Conservation (phyloP, 2,329 filamentous ascomycete genomes). For the Phyllosticta citriasiana region DNA sequence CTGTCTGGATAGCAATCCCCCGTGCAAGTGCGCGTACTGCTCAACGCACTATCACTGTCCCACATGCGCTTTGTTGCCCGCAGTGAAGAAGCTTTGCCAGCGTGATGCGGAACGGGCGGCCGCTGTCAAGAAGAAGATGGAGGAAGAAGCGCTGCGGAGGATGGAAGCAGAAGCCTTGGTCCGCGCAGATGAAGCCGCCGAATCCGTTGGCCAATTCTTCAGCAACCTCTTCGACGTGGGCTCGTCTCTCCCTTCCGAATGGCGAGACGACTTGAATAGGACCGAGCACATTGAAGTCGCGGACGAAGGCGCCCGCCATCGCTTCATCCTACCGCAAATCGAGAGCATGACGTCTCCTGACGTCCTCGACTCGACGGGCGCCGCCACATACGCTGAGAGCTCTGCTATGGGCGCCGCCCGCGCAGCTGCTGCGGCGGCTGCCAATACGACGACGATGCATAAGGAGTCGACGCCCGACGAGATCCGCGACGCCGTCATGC, state of each 20-base stretch:
- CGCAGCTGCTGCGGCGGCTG: not conserved
- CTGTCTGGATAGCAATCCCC: slow-evolving; percentile 21
- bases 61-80: slow-evolving; percentile 23
- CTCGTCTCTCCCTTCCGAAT: not conserved
- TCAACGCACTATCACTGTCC: slow-evolving; percentile 31
- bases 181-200: slow-evolving; percentile 4
- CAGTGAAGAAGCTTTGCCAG: slow-evolving; percentile 24
- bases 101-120: slow-evolving; percentile 7
- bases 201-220: slow-evolving; percentile 6
- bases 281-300: slow-evolving; percentile 4
- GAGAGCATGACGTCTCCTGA: not conserved
- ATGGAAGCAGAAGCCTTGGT: slow-evolving; percentile 5
- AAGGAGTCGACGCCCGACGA: not conserved
- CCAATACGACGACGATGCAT: not conserved
- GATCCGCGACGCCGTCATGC: not conserved
- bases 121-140: not conserved
- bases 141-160: not conserved
- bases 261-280: not conserved
- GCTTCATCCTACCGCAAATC: not conserved
- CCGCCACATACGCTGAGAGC: slow-evolving; percentile 2
- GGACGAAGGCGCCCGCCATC: not conserved
- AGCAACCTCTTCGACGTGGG: not conserved
- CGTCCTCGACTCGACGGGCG: not conserved
- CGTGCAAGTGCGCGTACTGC: slow-evolving; percentile 30
- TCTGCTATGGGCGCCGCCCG: slow-evolving; percentile 7